Percentiles rank a stretch among this genome's conserved stretches.
Evolutionary conservation across 2,329 filamentous ascomycete genomes (phyloP).

Genomic region (Sarocladium kiliense): DNA sequence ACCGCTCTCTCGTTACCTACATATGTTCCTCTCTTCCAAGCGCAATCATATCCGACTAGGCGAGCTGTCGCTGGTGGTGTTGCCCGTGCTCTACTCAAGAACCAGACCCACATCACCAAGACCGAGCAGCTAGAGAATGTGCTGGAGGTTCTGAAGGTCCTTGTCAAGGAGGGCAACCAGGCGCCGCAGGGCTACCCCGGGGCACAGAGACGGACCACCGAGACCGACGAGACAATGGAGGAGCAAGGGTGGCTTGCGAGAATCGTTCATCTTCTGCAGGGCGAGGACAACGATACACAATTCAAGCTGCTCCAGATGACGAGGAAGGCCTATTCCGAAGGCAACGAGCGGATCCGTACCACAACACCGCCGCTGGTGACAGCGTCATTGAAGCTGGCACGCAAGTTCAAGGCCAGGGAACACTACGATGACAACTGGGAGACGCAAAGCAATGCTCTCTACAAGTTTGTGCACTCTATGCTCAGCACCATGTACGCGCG

Average conservation of each 20-base stretch:
- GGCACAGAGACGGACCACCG: constrained; percentile 66
- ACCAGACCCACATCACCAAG: constrained; percentile 74
- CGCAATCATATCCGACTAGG: constrained; percentile 88
- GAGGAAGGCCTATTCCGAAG: constrained; percentile 81
- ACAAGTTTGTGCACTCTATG: constrained; percentile 91
- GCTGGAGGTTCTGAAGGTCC: constrained; percentile 78
- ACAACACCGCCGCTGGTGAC: constrained; percentile 92
- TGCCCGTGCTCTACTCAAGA: constrained; percentile 73
- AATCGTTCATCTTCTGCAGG: constrained; percentile 82
- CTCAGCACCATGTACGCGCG: constrained; percentile 84
- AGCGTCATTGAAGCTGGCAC: constrained; percentile 80
- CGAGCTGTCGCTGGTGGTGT: constrained; percentile 89
- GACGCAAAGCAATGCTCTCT: constrained; percentile 67
- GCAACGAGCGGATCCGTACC: constrained; percentile 92
- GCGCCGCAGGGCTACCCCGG: constrained; percentile 79
- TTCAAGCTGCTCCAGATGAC: constrained; percentile 88
- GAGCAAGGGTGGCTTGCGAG: constrained; percentile 96
- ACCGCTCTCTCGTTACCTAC: constrained; percentile 91
- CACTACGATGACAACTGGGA: constrained; percentile 68
- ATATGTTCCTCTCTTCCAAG: constrained; percentile 83
- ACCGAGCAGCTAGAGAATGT: constrained; percentile 80
- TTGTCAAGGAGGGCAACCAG: constrained; percentile 90
- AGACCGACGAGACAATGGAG: constrained; percentile 96
- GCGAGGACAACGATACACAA: constrained; percentile 84
- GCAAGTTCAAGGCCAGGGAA: constrained; percentile 83